Evolutionary conservation across 768 basidiomycete species (phyloP).

Genomic region (Mycena polygramma): DNA sequence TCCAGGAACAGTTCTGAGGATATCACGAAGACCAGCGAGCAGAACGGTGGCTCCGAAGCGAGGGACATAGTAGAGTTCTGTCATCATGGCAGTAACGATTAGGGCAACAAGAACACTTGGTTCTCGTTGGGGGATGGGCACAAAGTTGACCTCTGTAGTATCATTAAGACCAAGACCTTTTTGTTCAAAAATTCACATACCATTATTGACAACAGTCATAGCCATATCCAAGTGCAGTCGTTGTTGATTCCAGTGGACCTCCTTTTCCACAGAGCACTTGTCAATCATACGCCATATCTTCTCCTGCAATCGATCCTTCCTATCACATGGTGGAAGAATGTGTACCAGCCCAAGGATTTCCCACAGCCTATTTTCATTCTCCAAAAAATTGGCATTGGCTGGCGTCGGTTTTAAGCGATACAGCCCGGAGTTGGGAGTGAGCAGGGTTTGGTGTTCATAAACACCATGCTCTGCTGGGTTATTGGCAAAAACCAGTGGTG

Average conservation of each 20-base stretch:
- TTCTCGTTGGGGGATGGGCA: neutral
- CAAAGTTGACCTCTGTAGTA: slow-evolving; percentile 16
- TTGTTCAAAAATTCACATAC: neutral
- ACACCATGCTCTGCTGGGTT: slow-evolving; percentile 25
- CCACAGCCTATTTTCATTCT: neutral
- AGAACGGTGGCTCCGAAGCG: slow-evolving; percentile 38
- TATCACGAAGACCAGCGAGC: slow-evolving; percentile 34
- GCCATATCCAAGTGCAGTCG: neutral
- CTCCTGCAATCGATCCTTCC: neutral
- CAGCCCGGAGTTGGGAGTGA: neutral
- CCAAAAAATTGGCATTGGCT: slow-evolving; percentile 2
- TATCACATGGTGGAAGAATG: neutral
- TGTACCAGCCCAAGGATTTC: neutral
- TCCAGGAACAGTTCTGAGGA: neutral
- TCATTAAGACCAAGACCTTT: neutral
- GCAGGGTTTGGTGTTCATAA: slow-evolving; percentile 5
- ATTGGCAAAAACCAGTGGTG: slow-evolving; percentile 35
- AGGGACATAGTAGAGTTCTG: slow-evolving; percentile 40
- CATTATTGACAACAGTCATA: slow-evolving; percentile 18
- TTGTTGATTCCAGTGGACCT: slow-evolving; percentile 24
- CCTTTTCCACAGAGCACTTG: slow-evolving; percentile 7
- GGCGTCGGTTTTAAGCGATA: slow-evolving; percentile 17
- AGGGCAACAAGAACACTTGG: slow-evolving; percentile 13
- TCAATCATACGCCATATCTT: slow-evolving; percentile 3
- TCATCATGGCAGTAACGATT: slow-evolving; percentile 36